These are phyloP conservation scores for Amanita polypyramis DNA, from an alignment of 768 basidiomycete genomes.

Conservation along the genomic window DNA sequence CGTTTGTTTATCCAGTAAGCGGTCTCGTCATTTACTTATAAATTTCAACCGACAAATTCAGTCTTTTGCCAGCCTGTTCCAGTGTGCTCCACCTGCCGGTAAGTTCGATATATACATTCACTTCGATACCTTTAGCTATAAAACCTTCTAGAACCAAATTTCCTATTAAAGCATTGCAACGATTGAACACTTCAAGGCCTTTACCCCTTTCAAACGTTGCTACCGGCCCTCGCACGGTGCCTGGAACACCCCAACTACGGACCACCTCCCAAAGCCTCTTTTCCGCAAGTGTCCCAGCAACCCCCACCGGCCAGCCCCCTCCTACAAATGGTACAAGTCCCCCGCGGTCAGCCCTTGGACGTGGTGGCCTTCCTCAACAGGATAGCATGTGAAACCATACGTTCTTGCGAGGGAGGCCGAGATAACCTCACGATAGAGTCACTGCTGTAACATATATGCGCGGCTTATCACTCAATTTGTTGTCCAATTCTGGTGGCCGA, in stretches of 20 bases:
- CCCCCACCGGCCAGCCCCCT: constrained; percentile 7
- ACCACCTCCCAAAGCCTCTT: constrained; percentile 9
- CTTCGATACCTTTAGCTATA: constrained; percentile 4
- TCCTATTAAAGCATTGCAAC: constrained; percentile 84
- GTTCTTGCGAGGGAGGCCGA: too few relatives aligned
- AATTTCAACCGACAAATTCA: constrained; percentile 18
- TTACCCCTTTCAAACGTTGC: constrained; percentile 10
- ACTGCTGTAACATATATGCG: constrained; percentile 51
- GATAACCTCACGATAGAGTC: constrained; percentile 17
- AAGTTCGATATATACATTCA: constrained; percentile 19
- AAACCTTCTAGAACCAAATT: constrained; percentile 67
- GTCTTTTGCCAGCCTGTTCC: constrained; percentile 93
- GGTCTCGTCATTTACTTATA: background rate
- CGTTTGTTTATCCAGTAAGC: constrained; percentile 93
- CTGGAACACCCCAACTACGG: constrained; percentile 24
- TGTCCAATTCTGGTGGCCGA: constrained; percentile 19
- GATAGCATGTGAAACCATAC: background rate
- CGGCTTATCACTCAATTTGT: constrained; percentile 17
- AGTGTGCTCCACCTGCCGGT: constrained; percentile 92
- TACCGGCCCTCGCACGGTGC: constrained; percentile 17
- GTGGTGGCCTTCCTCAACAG: background rate
- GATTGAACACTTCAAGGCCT: constrained; percentile 43
- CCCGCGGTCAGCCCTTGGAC: background rate
- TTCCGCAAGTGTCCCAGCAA: constrained; percentile 8
- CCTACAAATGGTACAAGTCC: constrained; percentile 1